Percentiles rank a stretch among this genome's conserved stretches.
These are phyloP conservation scores for Aureobasidium leucospermi DNA, from an alignment of 2,329 filamentous ascomycete genomes.

Conservation along the genomic window DNA sequence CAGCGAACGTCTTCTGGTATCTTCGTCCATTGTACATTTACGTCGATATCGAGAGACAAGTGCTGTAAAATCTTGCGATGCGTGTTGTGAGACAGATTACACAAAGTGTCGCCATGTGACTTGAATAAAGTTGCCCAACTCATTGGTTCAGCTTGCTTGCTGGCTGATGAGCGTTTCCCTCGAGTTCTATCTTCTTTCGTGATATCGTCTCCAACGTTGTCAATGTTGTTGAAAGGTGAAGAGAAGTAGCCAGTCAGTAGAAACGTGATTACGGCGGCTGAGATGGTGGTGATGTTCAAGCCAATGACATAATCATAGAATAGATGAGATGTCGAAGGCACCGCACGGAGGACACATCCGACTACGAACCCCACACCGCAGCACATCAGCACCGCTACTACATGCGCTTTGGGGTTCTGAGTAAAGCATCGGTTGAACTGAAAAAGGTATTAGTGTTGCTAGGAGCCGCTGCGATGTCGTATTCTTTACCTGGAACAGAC, in stretches of 20 bases:
- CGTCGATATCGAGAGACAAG: conserved; percentile 14
- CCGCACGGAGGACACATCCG: conserved; percentile 13
- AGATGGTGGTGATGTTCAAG: conserved; percentile 12
- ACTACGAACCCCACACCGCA: conserved; percentile 15
- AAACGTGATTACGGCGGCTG: conserved; percentile 14
- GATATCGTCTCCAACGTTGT: background rate
- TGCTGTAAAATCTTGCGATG: conserved; percentile 14
- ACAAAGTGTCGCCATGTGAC: background rate
- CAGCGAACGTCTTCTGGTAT: conserved; percentile 14
- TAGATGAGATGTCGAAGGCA: background rate
- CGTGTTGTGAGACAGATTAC: conserved; percentile 11
- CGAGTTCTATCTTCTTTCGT: too few species aligned
- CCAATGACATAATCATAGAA: conserved; percentile 16
- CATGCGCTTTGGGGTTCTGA: conserved; percentile 12
- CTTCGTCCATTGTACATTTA: conserved; percentile 13
- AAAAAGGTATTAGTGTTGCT: background rate
- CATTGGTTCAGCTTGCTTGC: too few species aligned
- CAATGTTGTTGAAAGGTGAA: background rate
- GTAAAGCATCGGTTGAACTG: conserved; percentile 18
- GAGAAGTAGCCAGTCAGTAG: conserved; percentile 16
- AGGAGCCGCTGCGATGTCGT: background rate
- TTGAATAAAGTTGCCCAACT: background rate
- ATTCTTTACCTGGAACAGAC: conserved; percentile 13
- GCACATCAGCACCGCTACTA: conserved; percentile 12
- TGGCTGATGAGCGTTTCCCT: background rate